Percentiles rank a stretch among this genome's conserved stretches.
Evolutionary conservation across 2,329 filamentous ascomycete genomes (phyloP).

Genomic region (Colletotrichum eleusines): DNA sequence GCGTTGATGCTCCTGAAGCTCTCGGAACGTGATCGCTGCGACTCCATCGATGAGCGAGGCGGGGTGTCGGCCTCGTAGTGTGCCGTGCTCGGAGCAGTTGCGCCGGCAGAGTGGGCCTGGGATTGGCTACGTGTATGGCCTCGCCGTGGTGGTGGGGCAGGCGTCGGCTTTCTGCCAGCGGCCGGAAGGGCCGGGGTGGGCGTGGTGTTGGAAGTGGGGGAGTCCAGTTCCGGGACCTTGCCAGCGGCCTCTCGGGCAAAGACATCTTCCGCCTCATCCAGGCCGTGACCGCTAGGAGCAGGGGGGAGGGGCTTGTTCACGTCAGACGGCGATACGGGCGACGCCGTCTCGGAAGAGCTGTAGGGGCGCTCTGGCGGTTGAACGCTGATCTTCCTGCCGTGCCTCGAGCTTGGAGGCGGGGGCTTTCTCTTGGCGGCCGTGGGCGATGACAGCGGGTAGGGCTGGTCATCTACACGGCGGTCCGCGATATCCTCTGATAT

Average conservation of each 20-base stretch:
- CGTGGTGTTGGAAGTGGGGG: constrained; percentile 42
- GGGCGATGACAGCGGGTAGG: constrained; percentile 50
- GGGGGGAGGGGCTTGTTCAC: constrained; percentile 73
- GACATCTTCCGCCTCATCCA: constrained; percentile 63
- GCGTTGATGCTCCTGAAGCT: constrained; percentile 58
- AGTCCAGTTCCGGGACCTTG: constrained; percentile 60
- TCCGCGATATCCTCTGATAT: constrained; percentile 70
- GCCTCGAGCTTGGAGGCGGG: constrained; percentile 78
- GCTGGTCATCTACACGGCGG: constrained; percentile 62
- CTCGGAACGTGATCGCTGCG: constrained; percentile 59
- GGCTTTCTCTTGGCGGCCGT: constrained; percentile 73
- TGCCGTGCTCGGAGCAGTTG: constrained; percentile 41
- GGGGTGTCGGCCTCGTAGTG: constrained; percentile 54
- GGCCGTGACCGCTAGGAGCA: constrained; percentile 60
- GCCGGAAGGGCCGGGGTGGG: constrained; percentile 54
- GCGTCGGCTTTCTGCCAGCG: constrained; percentile 57
- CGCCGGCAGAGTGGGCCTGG: constrained; percentile 25
- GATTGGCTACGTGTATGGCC: constrained; percentile 60
- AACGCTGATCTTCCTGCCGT: constrained; percentile 78
- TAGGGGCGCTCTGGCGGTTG: constrained; percentile 46
- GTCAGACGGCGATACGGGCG: constrained; percentile 58
- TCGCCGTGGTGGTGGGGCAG: constrained; percentile 64
- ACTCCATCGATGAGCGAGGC: constrained; percentile 64
- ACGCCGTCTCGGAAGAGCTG: constrained; percentile 44
- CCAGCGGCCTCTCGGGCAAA: constrained; percentile 67